Evolutionary conservation across 768 basidiomycete genomes (phyloP), one percentile per base, ranked within the genome.

Genomic region (Mycena maculata): DNA sequence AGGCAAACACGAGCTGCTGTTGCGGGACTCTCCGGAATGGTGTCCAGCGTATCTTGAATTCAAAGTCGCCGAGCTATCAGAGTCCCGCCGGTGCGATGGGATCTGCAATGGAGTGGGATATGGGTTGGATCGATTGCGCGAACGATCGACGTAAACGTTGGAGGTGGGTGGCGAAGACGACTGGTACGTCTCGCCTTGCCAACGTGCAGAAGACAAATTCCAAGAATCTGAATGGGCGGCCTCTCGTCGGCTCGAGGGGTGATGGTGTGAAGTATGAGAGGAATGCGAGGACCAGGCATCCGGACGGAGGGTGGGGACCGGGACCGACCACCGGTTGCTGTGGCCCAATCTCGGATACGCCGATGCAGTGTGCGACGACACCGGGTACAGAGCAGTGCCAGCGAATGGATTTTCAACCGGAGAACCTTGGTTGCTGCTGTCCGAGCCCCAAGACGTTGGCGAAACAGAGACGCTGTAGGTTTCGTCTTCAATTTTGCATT

Each of bases 401-500:
- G n/a, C n/a, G n/a, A n/a, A n/a, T n/a, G n/a, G n/a, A n/a, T n/a
- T n/a, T n/a, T n/a, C n/a, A n/a, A n/a, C n/a, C n/a, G n/a, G n/a
- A n/a, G n/a, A n/a, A n/a, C n/a, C n/a, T n/a, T n/a, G n/a, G n/a
- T n/a, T n/a, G n/a, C n/a, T n/a, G n/a, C n/a, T n/a, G n/a, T n/a
- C n/a, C n/a, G n/a, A n/a, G n/a, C n/a, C n/a, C n/a, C n/a, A n/a
- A n/a, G 71, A 69, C 20, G 71, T 62, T 16, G 84, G 78, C 15
- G 82, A 78, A n/a, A 81, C 74, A 2, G 83, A 77, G 30, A 84
- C 74, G 33, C 78, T 78, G 70, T 86, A 85, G 7, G 79, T 73
- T 28, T 77, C 73, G 55, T 86, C 86, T 71, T 87, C 86, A 12
- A 83, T 75, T 68, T 86, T 86, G 75, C 83, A 84, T 31, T 85